Percentiles rank a stretch among this genome's conserved stretches.
Conservation (phyloP, 331 rosid genomes). For the Quercus tomentella region DNA sequence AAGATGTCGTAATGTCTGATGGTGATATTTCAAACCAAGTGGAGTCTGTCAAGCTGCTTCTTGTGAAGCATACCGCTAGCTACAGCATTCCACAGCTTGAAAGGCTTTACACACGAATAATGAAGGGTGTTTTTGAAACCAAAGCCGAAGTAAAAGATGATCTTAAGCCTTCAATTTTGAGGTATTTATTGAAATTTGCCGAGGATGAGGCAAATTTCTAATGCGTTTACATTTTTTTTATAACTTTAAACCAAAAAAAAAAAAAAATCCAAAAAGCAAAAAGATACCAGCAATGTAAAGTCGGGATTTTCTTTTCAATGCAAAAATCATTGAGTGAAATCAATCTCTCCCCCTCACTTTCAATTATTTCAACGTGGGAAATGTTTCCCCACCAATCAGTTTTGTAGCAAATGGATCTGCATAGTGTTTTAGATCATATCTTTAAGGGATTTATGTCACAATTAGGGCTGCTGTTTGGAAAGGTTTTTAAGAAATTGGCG, state of each 20-base stretch:
- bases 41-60: conserved; percentile 47
- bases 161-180: conserved; percentile 57
- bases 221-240: conserved; percentile 6
- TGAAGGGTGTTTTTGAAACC: conserved; percentile 82
- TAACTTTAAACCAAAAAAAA: background rate
- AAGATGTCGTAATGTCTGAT: conserved; percentile 44
- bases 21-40: conserved; percentile 49
- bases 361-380: background rate
- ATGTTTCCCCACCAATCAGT: background rate
- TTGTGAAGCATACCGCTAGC: conserved; percentile 53
- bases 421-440: background rate
- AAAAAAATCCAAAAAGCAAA: conserved; percentile 15
- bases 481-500: background rate
- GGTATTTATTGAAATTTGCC: conserved; percentile 43
- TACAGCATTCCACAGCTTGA: conserved; percentile 82
- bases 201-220: conserved; percentile 51
- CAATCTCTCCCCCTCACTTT: background rate
- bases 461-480: background rate
- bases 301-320: conserved; percentile 45
- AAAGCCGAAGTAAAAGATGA: conserved; percentile 46
- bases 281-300: conserved; percentile 46
- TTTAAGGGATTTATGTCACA: background rate
- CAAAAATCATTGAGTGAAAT: conserved; percentile 30
- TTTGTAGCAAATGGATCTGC: background rate
- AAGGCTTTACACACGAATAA: conserved; percentile 77